Base-by-base conservation (phyloP, 2,329 filamentous ascomycete genomes). In the Diaporthe longicolla region DNA sequence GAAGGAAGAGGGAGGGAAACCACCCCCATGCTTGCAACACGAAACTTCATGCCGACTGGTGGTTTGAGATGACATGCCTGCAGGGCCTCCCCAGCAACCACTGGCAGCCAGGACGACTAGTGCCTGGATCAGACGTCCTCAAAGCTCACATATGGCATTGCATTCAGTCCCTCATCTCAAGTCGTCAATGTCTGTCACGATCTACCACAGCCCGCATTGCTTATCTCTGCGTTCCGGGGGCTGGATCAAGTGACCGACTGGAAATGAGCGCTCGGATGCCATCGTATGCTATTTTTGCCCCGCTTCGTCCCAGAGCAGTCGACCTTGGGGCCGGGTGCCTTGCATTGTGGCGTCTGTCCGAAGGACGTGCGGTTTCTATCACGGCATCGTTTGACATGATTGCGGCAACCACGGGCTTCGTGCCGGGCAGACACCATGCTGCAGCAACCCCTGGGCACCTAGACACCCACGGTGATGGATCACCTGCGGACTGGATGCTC, bases 31-130 rank as follows among this genome's bases (percentile, higher is more conserved):
- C 45, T 54, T 40, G 48, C 32, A 68, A 68, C 48, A 54, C 63
- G 63, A 68, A 68, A 40, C 63, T 54, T 68, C 63, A 68, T 68
- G 63, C 63, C 48, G 63, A 68, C 45, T 68, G 63, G 63, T 29
- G 45, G 63, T 68, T 68, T 68, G 63, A 54, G 63, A 68, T 68
- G 63, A 40, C 37, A 29, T 21, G n/a, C n/a, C 63, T 21, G 21
- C 48, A 68, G 48, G 63, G 63, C 63, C 21, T 54, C 48, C 63
- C 63, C 17, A 35, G 63, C 63, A 66, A 40, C 45, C 48, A 68
- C 13, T 35, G n/a, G 26, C 63, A 54, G 11, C 45, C 48, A 11
- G 63, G 19, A 54, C 13, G 32, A 10, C 45, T 54, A 68, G 63
- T 40, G 21, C 32, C 32, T 68, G 63, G n/a, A 48, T 68, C 63